Evolutionary conservation across 2,329 filamentous ascomycete genomes (phyloP).

Genomic region (Sporothrix euskadiensis): DNA sequence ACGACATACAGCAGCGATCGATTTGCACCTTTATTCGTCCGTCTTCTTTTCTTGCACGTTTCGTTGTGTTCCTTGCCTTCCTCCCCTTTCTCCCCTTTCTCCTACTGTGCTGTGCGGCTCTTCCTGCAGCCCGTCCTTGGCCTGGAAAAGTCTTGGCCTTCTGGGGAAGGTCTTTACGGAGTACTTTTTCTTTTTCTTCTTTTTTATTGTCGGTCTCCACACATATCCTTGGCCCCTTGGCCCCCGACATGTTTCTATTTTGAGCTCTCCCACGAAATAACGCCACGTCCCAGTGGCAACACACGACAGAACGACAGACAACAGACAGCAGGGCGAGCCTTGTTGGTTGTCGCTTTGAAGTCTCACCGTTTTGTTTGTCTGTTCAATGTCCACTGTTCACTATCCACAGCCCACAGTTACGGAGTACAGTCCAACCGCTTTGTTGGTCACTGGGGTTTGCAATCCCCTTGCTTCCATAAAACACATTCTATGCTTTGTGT

Average conservation of each 20-base stretch:
- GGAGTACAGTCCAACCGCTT: neutral
- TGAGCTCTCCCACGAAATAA: neutral
- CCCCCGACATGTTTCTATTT: constrained; percentile 5
- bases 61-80: neutral
- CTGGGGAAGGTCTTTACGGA: neutral
- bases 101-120: neutral
- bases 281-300: neutral
- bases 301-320: neutral
- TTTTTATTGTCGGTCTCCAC: neutral
- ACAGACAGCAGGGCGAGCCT: neutral
- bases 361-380: neutral
- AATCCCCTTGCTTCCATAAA: neutral
- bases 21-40: neutral
- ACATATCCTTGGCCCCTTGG: neutral
- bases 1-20: neutral
- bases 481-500: neutral
- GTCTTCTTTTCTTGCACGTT: neutral
- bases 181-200: neutral
- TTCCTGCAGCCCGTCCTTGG: neutral
- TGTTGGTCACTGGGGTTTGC: neutral
- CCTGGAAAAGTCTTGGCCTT: neutral
- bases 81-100: neutral
- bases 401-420: neutral
- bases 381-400: too few species aligned
- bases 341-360: neutral